Percentiles rank a stretch among this genome's conserved stretches.
Evolutionary conservation across 371 early-diverging fungal genomes (phyloP).

Genomic region (Mucor irregularis): DNA sequence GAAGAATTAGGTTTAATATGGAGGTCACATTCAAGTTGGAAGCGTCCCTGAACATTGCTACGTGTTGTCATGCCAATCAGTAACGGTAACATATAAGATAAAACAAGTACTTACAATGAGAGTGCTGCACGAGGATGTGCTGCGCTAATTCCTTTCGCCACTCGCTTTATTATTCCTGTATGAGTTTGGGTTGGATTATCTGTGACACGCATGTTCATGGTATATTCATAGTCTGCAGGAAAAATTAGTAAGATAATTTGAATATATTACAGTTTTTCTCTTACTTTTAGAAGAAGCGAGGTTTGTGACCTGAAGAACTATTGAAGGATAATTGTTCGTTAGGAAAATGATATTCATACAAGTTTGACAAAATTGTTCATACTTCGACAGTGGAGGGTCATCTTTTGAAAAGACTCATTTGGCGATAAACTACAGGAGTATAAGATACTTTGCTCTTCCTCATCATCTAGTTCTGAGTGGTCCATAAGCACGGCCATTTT

Average conservation of each 20-base stretch:
- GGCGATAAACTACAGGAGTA: neutral
- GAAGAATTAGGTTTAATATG: conserved; percentile 1
- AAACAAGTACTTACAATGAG: conserved; percentile 10
- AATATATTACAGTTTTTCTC: neutral
- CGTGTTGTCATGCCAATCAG: neutral
- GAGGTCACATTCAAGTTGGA: conserved; percentile 16
- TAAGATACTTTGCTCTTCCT: neutral
- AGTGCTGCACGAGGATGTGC: conserved; percentile 18
- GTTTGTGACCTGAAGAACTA: conserved; percentile 21
- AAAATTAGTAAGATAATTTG: neutral
- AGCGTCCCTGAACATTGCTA: conserved; percentile 17
- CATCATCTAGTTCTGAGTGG: conserved; percentile 10
- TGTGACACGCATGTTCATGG: conserved; percentile 3
- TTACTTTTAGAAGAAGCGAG: conserved; percentile 17
- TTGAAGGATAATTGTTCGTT: neutral
- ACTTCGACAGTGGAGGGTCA: conserved; percentile 13
- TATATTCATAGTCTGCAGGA: conserved; percentile 8
- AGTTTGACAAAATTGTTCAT: neutral
- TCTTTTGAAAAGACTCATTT: neutral
- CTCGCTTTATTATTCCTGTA: conserved; percentile 9
- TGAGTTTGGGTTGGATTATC: conserved; percentile 12
- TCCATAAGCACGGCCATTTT: neutral
- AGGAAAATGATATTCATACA: neutral
- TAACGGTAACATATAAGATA: neutral
- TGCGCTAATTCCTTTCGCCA: conserved; percentile 17